Base-by-base conservation (phyloP, 371 early-diverging fungal species). In the Nosema muscidifuracis region DNA sequence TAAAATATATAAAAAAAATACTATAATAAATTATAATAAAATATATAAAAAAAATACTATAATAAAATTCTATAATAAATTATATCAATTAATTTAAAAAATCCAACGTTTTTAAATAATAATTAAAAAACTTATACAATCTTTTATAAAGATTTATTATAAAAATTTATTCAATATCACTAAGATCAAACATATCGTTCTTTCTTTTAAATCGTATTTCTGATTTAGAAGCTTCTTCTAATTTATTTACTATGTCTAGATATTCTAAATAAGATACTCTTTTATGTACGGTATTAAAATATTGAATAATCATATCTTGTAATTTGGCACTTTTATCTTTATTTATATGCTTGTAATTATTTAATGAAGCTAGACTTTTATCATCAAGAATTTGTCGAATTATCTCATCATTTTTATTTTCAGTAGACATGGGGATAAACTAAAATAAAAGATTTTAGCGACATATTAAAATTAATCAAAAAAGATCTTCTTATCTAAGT, bases 301-400 rank as follows among this genome's bases (percentile, higher is more conserved):
- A 60, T 56, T 71, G 63, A n/a, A 63, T 16, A 1, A 71, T 38
- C 22, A 55, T 24, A 47, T 42, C 63, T 42, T 71, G 71, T 40
- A 71, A 28, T 38, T 24, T 30, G 6, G 26, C 38, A 28, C 55
- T 44, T 63, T 62, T 71, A 18, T 71, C 71, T 55, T 71, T 71
- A 26, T 62, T 71, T 34, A 71, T 36, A 53, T 71, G 71, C 42
- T 71, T 71, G 16, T 63, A 42, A 50, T 61, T 71, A 6, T 36
- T 18, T 15, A 71, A 43, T 1, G 71, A 61, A 6, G 43, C 28
- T 2, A 63, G 30, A 42, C 56, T 36, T 38, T 38, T 62, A 15
- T 71, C 71, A 53, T 71, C 71, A 7, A 71, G 18, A 15, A 71
- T 63, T 55, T 51, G 62, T 38, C 71, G 30, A 36, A 71, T 62